Evolutionary conservation across 768 basidiomycete genomes (phyloP).

Genomic region (Boletus subparvulus): DNA sequence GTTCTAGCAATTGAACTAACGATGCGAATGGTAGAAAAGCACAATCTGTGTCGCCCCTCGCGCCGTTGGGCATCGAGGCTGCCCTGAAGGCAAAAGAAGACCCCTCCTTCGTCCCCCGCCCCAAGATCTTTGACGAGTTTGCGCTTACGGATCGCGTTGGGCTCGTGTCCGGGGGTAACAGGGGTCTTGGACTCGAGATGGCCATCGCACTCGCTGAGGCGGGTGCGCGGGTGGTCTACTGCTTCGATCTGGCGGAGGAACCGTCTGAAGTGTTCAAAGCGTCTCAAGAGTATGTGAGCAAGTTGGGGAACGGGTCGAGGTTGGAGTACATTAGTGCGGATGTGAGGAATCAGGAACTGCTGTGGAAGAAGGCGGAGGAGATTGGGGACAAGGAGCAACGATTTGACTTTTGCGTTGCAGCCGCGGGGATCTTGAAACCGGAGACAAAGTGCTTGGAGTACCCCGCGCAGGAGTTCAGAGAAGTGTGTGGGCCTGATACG

Average conservation of each 20-base stretch:
- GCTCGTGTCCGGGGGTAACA: constrained; percentile 62
- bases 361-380: constrained; percentile 57
- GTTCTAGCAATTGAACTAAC: background rate
- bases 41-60: constrained; percentile 53
- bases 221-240: constrained; percentile 68
- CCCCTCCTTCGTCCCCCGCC: constrained; percentile 32
- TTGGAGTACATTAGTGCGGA: constrained; percentile 65
- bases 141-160: constrained; percentile 56
- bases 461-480: constrained; percentile 60
- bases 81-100: constrained; percentile 47
- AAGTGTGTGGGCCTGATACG: constrained; percentile 38
- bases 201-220: constrained; percentile 71
- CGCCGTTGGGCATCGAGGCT: constrained; percentile 61
- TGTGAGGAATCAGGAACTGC: constrained; percentile 58
- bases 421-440: constrained; percentile 67
- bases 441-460: constrained; percentile 67
- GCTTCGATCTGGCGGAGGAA: constrained; percentile 56
- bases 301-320: constrained; percentile 42
- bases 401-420: constrained; percentile 76
- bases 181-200: constrained; percentile 83
- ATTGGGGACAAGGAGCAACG: constrained; percentile 68
- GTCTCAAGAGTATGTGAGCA: constrained; percentile 51
- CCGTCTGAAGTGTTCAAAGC: constrained; percentile 59
- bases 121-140: constrained; percentile 62
- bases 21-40: constrained; percentile 10